These are phyloP conservation scores for Saturnispora sekii DNA, from an alignment of 805 yeast genomes.

Conservation along the genomic window DNA sequence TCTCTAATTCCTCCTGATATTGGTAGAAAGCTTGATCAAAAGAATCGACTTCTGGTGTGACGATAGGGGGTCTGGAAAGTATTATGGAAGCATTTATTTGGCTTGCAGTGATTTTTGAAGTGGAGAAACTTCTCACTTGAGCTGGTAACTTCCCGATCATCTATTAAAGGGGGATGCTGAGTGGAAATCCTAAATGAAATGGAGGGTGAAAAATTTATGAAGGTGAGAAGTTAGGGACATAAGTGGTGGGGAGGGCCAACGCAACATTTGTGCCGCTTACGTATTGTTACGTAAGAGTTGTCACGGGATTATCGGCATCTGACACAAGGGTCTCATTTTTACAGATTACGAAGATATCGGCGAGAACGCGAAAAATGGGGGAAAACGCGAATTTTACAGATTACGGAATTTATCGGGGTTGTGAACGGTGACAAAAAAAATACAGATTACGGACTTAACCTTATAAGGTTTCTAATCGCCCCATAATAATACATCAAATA, in stretches of 20 bases:
- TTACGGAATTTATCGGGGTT: no score
- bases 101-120: neutral
- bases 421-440: neutral
- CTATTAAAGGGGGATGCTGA: neutral
- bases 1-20: conserved; percentile 80
- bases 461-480: no score
- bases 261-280: neutral
- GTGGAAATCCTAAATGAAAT: no score
- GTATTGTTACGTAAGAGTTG: no score
- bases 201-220: neutral
- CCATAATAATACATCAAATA: no score
- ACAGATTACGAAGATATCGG: no score
- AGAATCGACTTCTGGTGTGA: conserved; percentile 64
- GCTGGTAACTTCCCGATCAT: neutral
- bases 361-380: no score
- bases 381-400: no score
- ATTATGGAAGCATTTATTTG: conserved; percentile 1
- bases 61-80: conserved; percentile 71
- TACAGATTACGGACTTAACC: neutral
- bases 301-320: no score
- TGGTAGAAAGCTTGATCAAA: conserved; percentile 69
- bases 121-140: neutral
- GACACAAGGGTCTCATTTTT: no score
- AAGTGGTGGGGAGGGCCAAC: neutral
- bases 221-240: neutral